phyloP scores from a whole-genome alignment of 2,329 filamentous ascomycete species.

The Monosporascus sp. region DNA sequence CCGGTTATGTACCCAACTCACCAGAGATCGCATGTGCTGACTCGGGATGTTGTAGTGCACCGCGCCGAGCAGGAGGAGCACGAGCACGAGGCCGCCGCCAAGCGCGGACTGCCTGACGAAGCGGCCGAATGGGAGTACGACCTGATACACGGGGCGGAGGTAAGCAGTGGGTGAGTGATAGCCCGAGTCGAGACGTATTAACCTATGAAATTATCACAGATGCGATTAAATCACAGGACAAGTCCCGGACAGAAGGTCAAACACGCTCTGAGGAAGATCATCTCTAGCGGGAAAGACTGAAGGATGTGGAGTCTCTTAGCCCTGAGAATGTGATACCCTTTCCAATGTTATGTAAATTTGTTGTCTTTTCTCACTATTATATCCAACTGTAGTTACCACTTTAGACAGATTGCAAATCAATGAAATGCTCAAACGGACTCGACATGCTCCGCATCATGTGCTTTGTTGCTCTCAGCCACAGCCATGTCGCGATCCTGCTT shows the following conservation, averaged over 20 bases:
- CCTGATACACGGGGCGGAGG: constrained; percentile 23
- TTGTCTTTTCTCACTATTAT: not conserved
- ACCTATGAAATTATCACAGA: not conserved
- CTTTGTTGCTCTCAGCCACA: not conserved
- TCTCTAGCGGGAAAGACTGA: not conserved
- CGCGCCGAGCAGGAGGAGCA: constrained; percentile 27
- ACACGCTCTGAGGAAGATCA: not conserved
- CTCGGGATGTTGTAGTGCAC: constrained; percentile 8
- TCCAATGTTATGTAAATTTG: too few relatives aligned
- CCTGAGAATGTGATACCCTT: not conserved
- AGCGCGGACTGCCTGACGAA: constrained; percentile 21
- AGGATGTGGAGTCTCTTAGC: not conserved
- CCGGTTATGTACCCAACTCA: too few relatives aligned
- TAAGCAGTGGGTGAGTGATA: not conserved
- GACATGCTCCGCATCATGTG: not conserved
- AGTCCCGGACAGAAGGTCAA: not conserved
- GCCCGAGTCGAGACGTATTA: not conserved
- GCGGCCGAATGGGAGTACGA: constrained; percentile 24
- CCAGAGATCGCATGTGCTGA: too few relatives aligned
- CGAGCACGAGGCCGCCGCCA: constrained; percentile 23
- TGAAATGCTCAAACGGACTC: not conserved
- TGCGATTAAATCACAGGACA: not conserved
- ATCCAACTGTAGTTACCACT: not conserved
- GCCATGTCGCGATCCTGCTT: not conserved
- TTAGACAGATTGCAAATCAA: not conserved